Conservation (phyloP, 441 rosid genomes). For the Eruca vesicaria region DNA sequence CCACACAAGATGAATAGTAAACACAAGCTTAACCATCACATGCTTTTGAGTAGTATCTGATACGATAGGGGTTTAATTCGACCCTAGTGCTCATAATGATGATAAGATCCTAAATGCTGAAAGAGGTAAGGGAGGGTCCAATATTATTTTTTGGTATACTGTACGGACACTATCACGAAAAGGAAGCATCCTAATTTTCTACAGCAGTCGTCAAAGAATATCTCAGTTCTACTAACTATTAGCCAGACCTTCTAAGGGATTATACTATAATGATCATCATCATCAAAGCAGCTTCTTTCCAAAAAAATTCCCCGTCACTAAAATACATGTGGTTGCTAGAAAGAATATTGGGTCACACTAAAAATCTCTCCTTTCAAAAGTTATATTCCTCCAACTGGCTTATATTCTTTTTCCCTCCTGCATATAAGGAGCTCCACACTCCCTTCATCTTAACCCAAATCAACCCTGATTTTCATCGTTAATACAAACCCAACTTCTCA, state of each 20-base stretch:
- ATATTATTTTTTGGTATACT: constrained; percentile 1
- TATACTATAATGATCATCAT: constrained; percentile 20
- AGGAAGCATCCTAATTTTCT: constrained; percentile 22
- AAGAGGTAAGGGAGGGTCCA: constrained; percentile 25
- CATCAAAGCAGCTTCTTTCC: neutral
- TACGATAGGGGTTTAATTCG: constrained; percentile 17
- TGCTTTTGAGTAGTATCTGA: constrained; percentile 24
- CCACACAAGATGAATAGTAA: neutral
- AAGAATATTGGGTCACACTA: constrained; percentile 20
- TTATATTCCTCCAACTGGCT: constrained; percentile 33
- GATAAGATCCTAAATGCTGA: constrained; percentile 32
- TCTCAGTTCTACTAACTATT: constrained; percentile 24
- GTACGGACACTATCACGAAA: constrained; percentile 23
- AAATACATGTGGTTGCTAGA: constrained; percentile 27
- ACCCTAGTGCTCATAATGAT: constrained; percentile 22
- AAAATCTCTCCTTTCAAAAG: constrained; percentile 16
- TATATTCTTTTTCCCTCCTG: constrained; percentile 8
- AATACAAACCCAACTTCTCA: constrained; percentile 13
- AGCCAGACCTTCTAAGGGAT: constrained; percentile 3
- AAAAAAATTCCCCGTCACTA: constrained; percentile 2
- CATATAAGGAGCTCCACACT: constrained; percentile 32
- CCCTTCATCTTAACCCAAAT: constrained; percentile 17
- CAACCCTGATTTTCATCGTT: constrained; percentile 8
- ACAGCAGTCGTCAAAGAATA: constrained; percentile 21
- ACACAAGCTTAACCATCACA: constrained; percentile 22